Base-by-base conservation (phyloP, 2,329 filamentous ascomycete species). In the Emmonsiellopsis sp. region DNA sequence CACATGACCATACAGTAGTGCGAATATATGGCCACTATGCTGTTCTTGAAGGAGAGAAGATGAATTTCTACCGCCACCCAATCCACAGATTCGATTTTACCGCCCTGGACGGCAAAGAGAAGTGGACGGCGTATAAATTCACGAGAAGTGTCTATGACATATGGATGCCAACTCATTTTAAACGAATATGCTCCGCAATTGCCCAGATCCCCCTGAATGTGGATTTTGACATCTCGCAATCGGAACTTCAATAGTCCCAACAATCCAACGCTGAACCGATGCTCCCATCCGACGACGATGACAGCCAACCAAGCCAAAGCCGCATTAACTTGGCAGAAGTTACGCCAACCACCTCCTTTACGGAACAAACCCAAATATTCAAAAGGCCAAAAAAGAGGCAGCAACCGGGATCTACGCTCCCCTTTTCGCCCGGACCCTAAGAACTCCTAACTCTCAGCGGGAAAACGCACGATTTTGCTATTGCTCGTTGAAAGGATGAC, bases 11-110 rank as follows among this genome's bases (percentile, higher is more conserved):
- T n/a, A n/a, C n/a, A n/a, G 54, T 56, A 0, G 68, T 72, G 7
- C 55, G 65, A 10, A 74, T 75, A 41, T 73, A 72, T 55, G 69
- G 69, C 31, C 62, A 74, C 50, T 76, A 75, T 53, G 60, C 71
- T 1, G 65, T 70, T 2, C 65, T 74, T 16, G n/a, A n/a, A n/a
- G 51, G 63, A 26, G 61, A 65, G 1, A 56, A 67, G 3, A 65
- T 55, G 7, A 65, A 64, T 30, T 73, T 69, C 54, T 71, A 72
- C 62, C 68, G 69, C 20, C 64, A 75, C 55, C 60, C 61, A 0
- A 71, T 76, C 44, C 60, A 52, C 31, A 53, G n/a, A 0, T 72
- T 72, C 51, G 16, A 50, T 53, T 69, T 74, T 46, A 67, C 63
- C 0, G 59, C 11, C 34, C 52, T 63, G 0, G 61, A 68, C 16